Evolutionary conservation across 306 rosid genomes (phyloP).

Genomic region (Hylodesmum podocarpum): DNA sequence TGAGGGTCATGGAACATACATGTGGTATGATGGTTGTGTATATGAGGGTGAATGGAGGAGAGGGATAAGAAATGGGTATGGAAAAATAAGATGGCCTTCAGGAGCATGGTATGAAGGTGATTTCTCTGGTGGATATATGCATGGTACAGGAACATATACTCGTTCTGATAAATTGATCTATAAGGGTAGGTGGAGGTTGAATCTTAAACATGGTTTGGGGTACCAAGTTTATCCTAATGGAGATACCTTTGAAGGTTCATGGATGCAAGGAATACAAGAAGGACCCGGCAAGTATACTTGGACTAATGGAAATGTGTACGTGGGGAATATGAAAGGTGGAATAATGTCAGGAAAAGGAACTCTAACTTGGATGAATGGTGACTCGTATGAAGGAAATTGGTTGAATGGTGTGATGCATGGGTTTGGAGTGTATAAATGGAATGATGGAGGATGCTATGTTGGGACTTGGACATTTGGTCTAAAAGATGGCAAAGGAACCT

Average conservation of each 20-base stretch:
- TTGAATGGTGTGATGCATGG: conserved; percentile 86
- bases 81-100: conserved; percentile 63
- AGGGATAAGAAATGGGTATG: conserved; percentile 78
- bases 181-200: conserved; percentile 84
- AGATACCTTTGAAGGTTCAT: conserved; percentile 81
- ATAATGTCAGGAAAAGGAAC: conserved; percentile 88
- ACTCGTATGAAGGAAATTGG: conserved; percentile 88
- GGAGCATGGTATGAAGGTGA: conserved; percentile 82
- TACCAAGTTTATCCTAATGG: conserved; percentile 73
- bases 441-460: conserved; percentile 84
- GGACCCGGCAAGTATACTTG: conserved; percentile 92
- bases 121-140: conserved; percentile 80
- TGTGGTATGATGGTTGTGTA: conserved; percentile 72
- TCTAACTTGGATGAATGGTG: conserved; percentile 77
- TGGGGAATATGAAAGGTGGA: conserved; percentile 88
- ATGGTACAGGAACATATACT: conserved; percentile 68
- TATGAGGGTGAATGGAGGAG: conserved; percentile 89
- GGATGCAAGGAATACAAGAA: conserved; percentile 84
- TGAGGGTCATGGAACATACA: conserved; percentile 69
- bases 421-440: conserved; percentile 81
- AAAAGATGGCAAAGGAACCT: conserved; percentile 92
- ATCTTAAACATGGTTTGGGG: conserved; percentile 84
- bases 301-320: conserved; percentile 77
- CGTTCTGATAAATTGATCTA: conserved; percentile 62
- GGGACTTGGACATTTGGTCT: conserved; percentile 87